phyloP scores from a whole-genome alignment of 495 filamentous ascomycete genomes.

The Neurospora pannonica region DNA sequence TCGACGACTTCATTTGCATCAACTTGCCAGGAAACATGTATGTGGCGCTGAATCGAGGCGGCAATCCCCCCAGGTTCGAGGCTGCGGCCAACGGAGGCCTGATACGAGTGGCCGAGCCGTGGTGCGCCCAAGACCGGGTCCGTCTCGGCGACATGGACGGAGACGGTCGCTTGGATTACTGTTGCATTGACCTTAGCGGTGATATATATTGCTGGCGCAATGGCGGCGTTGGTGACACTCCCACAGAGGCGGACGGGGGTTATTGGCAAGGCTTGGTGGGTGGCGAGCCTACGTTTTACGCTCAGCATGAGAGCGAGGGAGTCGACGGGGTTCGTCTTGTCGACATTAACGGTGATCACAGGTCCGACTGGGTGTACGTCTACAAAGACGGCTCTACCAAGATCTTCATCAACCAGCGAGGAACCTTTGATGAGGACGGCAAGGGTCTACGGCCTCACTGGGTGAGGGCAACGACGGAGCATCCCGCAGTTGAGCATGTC shows the following conservation, averaged over 20 bases:
- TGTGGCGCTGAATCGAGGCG: conserved; percentile 12
- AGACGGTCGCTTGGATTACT: conserved; percentile 20
- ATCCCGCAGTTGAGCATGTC: no score
- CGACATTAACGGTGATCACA: conserved; percentile 26
- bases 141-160: conserved; percentile 22
- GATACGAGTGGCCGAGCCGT: not conserved
- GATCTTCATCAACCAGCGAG: conserved; percentile 1
- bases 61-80: not conserved
- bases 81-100: not conserved
- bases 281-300: no score
- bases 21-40: conserved; percentile 8
- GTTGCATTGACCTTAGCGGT: conserved; percentile 11
- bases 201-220: conserved; percentile 18
- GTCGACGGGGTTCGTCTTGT: conserved; percentile 12
- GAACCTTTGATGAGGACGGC: not conserved
- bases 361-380: not conserved
- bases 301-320: not conserved
- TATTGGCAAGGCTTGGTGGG: no score
- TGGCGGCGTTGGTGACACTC: conserved; percentile 14
- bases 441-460: not conserved
- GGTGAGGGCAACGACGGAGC: no score
- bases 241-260: not conserved
- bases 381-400: conserved; percentile 1
- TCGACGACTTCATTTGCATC: conserved; percentile 33
- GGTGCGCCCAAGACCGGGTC: conserved; percentile 4